Evolutionary conservation across 306 rosid species (phyloP).

Genomic region (Castanospermum australe): DNA sequence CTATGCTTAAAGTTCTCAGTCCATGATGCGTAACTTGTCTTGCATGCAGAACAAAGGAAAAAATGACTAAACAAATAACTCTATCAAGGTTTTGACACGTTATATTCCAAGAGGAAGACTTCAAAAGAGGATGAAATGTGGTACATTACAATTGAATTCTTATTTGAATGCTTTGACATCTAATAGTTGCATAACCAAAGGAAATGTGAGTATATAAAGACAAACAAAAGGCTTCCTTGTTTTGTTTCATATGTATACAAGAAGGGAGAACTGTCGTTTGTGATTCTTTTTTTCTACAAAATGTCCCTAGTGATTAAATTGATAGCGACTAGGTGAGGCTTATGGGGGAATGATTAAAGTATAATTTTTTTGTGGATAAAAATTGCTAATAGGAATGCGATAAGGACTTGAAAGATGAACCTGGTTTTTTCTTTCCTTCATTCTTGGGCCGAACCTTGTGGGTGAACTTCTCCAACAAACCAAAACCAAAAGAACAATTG

Average conservation of each 20-base stretch:
- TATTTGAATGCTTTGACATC: background rate
- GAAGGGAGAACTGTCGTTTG: background rate
- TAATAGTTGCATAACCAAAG: background rate
- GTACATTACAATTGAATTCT: background rate
- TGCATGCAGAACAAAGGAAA: background rate
- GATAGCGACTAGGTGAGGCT: no score
- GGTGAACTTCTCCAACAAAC: conserved; percentile 87
- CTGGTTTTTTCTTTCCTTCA: no score
- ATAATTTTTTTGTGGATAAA: no score
- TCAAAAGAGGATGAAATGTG: background rate
- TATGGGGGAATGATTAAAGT: no score
- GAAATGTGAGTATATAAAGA: background rate
- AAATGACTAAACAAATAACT: background rate
- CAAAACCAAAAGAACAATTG: conserved; percentile 72
- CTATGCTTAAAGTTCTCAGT: background rate
- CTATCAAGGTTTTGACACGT: background rate
- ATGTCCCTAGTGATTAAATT: no score
- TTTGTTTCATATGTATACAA: background rate
- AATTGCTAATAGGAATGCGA: no score
- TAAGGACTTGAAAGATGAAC: no score
- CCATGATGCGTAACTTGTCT: background rate
- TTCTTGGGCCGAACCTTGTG: conserved; percentile 79
- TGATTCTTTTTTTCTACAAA: background rate
- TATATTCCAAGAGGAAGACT: background rate
- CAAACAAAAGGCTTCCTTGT: background rate